These are phyloP conservation scores for Malassezia vespertilionis DNA, from an alignment of 1,284 basidiomycete species.

Conservation along the genomic window DNA sequence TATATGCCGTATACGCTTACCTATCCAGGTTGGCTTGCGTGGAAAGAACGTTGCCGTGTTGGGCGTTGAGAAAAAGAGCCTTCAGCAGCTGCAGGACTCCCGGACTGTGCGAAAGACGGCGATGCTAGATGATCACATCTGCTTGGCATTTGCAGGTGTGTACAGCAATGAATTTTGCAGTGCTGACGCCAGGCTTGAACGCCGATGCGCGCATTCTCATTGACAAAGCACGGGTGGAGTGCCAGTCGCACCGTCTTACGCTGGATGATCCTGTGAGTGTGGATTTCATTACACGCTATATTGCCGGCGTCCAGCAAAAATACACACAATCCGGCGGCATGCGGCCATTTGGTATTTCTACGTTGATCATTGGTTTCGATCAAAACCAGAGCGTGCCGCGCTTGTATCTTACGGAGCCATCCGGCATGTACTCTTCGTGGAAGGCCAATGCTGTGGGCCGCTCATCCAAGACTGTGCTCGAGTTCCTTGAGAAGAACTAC, in stretches of 20 bases:
- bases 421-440: constrained; percentile 92
- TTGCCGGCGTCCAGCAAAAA: constrained; percentile 80
- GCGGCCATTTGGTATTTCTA: constrained; percentile 93
- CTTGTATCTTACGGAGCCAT: constrained; percentile 93
- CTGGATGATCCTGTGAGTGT: constrained; percentile 97
- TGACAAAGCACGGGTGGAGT: constrained; percentile 94
- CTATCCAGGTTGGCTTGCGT: constrained; percentile 86
- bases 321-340: constrained; percentile 99
- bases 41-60: constrained; percentile 90
- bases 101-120: constrained; percentile 94
- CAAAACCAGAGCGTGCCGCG: constrained; percentile 77
- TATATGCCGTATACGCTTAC: neutral
- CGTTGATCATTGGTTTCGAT: constrained; percentile 92
- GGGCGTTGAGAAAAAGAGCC: constrained; percentile 97
- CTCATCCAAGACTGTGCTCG: constrained; percentile 93
- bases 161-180: neutral
- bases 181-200: constrained; percentile 62
- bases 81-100: constrained; percentile 93
- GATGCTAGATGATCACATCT: constrained; percentile 96
- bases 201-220: constrained; percentile 96
- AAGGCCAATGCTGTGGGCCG: constrained; percentile 98
- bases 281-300: constrained; percentile 95
- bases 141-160: constrained; percentile 89
- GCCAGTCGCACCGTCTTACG: constrained; percentile 90
- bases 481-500: constrained; percentile 98